Conservation (phyloP, 2,329 filamentous ascomycete genomes). For the Colletotrichum neosansevieriae region DNA sequence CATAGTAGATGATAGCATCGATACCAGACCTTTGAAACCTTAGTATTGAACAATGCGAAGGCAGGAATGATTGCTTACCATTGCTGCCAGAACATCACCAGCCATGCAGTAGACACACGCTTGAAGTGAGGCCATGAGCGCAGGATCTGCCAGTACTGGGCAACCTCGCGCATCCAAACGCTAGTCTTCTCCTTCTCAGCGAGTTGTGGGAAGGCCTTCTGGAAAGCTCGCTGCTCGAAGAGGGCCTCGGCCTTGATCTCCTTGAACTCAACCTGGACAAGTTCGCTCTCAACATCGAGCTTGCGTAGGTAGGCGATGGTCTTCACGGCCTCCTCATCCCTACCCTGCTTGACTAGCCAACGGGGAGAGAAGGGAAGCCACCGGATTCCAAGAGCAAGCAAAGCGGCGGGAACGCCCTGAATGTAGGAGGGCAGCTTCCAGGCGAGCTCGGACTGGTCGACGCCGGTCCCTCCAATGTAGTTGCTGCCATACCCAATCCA, state of each 20-base stretch:
- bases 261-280: slow-evolving; percentile 61
- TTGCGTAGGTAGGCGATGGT: slow-evolving; percentile 72
- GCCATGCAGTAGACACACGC: slow-evolving; percentile 56
- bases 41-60: background rate
- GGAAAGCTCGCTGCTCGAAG: slow-evolving; percentile 57
- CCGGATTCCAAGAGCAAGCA: slow-evolving; percentile 51
- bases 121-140: slow-evolving; percentile 63
- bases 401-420: slow-evolving; percentile 55
- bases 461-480: slow-evolving; percentile 60
- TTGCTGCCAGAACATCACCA: slow-evolving; percentile 63
- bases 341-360: slow-evolving; percentile 54
- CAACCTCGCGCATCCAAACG: slow-evolving; percentile 58
- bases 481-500: slow-evolving; percentile 60
- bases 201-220: slow-evolving; percentile 58
- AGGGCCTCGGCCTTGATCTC: slow-evolving; percentile 59
- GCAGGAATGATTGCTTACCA: slow-evolving; percentile 45
- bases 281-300: slow-evolving; percentile 69
- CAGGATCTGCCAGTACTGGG: slow-evolving; percentile 62
- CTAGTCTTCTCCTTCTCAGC: slow-evolving; percentile 55
- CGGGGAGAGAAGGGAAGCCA: slow-evolving; percentile 55
- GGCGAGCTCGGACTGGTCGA: slow-evolving; percentile 55
- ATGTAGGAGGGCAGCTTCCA: slow-evolving; percentile 60
- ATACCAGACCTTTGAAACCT: slow-evolving; percentile 43
- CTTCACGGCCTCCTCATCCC: slow-evolving; percentile 49
- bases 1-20: slow-evolving; percentile 59